Evolutionary conservation across 2,329 filamentous ascomycete genomes (phyloP).

Genomic region (Cryphonectria nitschkei): DNA sequence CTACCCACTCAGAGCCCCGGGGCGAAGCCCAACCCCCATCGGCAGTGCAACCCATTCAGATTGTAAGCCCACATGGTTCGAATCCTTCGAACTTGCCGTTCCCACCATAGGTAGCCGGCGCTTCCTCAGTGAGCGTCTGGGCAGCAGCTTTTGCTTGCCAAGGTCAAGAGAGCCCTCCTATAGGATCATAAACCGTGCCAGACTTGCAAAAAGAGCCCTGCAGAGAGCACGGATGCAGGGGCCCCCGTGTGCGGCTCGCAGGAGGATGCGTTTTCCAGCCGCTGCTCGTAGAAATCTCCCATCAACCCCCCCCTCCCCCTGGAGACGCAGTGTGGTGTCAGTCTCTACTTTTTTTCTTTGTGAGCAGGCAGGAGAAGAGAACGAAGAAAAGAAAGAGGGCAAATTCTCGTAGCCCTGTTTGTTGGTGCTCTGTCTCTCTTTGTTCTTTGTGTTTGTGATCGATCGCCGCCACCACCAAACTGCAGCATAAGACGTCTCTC

Average conservation of each 20-base stretch:
- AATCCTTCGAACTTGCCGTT: conserved; percentile 10
- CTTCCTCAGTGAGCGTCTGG: neutral
- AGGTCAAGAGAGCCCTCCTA: neutral
- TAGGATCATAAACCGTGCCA: neutral
- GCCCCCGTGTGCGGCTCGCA: neutral
- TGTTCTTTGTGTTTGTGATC: neutral
- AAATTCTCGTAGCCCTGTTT: neutral
- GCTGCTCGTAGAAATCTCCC: neutral
- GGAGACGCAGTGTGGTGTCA: neutral
- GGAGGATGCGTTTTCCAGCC: neutral
- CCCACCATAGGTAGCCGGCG: neutral
- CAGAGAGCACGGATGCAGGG: neutral
- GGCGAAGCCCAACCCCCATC: conserved; percentile 15
- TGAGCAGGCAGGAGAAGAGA: neutral
- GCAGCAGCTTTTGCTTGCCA: neutral
- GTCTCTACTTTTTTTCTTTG: neutral
- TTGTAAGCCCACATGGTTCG: conserved; percentile 15
- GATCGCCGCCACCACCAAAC: neutral
- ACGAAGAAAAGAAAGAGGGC: neutral
- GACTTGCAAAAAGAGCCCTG: neutral
- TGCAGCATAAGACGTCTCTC: neutral
- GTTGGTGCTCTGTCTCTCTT: neutral
- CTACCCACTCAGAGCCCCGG: neutral
- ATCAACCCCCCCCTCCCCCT: neutral
- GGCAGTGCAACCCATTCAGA: conserved; percentile 1